These are phyloP conservation scores for Ophiostoma triangulosporum DNA, from an alignment of 2,329 filamentous ascomycete species.

Conservation along the genomic window DNA sequence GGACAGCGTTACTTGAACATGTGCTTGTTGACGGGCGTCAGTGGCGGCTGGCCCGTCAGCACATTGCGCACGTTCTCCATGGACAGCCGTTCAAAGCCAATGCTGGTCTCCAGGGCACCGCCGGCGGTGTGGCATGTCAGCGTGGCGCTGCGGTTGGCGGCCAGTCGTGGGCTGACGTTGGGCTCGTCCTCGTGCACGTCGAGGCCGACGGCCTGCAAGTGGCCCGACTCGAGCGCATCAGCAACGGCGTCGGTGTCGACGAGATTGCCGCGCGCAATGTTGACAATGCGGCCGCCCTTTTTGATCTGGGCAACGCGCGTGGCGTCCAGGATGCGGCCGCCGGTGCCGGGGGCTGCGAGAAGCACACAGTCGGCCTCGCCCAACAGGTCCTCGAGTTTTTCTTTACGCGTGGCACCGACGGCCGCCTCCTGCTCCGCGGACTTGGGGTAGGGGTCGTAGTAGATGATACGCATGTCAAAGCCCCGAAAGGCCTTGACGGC, in stretches of 20 bases:
- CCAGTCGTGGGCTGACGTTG: slow-evolving; percentile 22
- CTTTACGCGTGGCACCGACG: slow-evolving; percentile 26
- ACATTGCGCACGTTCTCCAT: slow-evolving; percentile 40
- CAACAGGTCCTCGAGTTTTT: slow-evolving; percentile 32
- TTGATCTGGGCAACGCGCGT: slow-evolving; percentile 32
- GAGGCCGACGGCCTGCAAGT: slow-evolving; percentile 30
- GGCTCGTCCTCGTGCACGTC: slow-evolving; percentile 41
- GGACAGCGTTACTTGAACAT: slow-evolving; percentile 21
- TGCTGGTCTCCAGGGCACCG: slow-evolving; percentile 37
- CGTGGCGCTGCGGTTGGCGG: slow-evolving; percentile 32
- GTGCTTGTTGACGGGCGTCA: slow-evolving; percentile 41
- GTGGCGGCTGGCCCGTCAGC: slow-evolving; percentile 21
- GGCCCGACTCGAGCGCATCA: slow-evolving; percentile 30
- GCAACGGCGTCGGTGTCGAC: slow-evolving; percentile 32
- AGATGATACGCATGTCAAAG: slow-evolving; percentile 45
- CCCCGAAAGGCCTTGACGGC: slow-evolving; percentile 39
- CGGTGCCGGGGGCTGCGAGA: slow-evolving; percentile 35
- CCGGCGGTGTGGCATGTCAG: slow-evolving; percentile 42
- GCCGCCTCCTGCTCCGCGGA: slow-evolving; percentile 28
- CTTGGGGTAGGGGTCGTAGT: slow-evolving; percentile 33
- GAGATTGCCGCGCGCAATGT: slow-evolving; percentile 40
- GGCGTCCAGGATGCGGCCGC: slow-evolving; percentile 28
- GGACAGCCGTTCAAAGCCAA: slow-evolving; percentile 39
- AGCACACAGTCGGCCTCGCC: slow-evolving; percentile 34
- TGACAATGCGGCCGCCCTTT: slow-evolving; percentile 36